Percentiles rank a stretch among this genome's conserved stretches.
Conservation (phyloP, 2,329 filamentous ascomycete species). For the Alternaria triticimaculans region DNA sequence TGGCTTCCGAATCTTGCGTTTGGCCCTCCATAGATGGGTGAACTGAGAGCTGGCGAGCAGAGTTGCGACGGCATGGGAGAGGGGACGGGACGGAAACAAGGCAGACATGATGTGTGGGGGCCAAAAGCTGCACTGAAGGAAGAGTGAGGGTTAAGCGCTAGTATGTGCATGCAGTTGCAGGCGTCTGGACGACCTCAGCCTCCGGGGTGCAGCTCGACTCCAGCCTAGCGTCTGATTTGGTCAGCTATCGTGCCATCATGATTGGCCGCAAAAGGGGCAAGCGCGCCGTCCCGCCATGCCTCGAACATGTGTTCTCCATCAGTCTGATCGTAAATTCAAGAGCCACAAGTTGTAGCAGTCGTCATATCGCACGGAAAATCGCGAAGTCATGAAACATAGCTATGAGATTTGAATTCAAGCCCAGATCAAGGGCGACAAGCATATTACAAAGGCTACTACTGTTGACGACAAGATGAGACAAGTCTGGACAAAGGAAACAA, state of each 20-base stretch:
- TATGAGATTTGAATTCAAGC: slow-evolving; percentile 6
- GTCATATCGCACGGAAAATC: background rate
- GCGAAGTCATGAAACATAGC: background rate
- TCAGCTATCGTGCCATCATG: background rate
- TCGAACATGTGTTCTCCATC: background rate
- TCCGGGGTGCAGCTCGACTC: background rate
- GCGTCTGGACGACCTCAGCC: background rate
- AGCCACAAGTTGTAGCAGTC: background rate
- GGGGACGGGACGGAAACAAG: background rate
- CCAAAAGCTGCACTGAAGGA: background rate
- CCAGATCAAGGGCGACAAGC: slow-evolving; percentile 2
- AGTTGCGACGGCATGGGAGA: background rate
- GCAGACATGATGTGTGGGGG: background rate
- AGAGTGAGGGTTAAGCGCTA: background rate
- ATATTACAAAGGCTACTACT: slow-evolving; percentile 12
- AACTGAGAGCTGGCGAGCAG: background rate
- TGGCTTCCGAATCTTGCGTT: background rate
- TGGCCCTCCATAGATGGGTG: background rate
- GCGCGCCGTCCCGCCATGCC: background rate
- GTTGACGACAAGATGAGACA: slow-evolving; percentile 5
- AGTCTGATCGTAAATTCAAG: background rate
- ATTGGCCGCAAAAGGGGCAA: background rate
- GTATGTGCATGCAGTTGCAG: background rate
- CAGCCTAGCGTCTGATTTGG: background rate
- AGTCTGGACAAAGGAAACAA: slow-evolving; percentile 7